Percentiles rank a stretch among this genome's conserved stretches.
Conservation (phyloP, 1,139 yeast species). For the Cylindricascospora bacillispora region DNA sequence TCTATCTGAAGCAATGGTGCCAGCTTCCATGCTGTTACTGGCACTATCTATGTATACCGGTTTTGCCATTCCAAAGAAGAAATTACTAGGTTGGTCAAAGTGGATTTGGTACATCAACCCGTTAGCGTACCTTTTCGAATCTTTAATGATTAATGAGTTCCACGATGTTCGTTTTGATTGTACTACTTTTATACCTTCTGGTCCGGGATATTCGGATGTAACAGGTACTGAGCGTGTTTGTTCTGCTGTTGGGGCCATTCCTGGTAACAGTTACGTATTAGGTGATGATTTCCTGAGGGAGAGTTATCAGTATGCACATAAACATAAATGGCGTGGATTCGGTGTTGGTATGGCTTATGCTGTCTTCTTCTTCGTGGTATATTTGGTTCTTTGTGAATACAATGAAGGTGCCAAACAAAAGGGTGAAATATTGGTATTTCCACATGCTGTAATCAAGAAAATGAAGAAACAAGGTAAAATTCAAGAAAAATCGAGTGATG, state of each 20-base stretch:
- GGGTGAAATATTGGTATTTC: slow-evolving; percentile 60
- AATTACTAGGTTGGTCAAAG: slow-evolving; percentile 54
- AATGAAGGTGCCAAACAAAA: slow-evolving; percentile 57
- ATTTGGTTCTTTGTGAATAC: slow-evolving; percentile 41
- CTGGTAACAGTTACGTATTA: slow-evolving; percentile 26
- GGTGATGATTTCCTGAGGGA: slow-evolving; percentile 29
- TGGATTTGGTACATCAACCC: slow-evolving; percentile 60
- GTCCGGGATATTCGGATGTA: slow-evolving; percentile 29
- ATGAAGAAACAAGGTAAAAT: slow-evolving; percentile 21
- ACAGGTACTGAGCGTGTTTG: slow-evolving; percentile 31
- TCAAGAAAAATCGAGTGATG: slow-evolving; percentile 10
- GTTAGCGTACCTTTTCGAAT: slow-evolving; percentile 46
- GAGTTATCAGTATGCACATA: slow-evolving; percentile 32
- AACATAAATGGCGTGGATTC: slow-evolving; percentile 60
- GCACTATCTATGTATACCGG: slow-evolving; percentile 51
- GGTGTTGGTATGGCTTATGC: slow-evolving; percentile 50
- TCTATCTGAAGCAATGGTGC: slow-evolving; percentile 48
- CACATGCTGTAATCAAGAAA: slow-evolving; percentile 29
- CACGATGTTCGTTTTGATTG: slow-evolving; percentile 34
- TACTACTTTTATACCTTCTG: slow-evolving; percentile 22
- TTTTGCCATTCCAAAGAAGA: slow-evolving; percentile 45
- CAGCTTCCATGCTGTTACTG: slow-evolving; percentile 42
- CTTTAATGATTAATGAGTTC: slow-evolving; percentile 49
- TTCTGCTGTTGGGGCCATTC: slow-evolving; percentile 30
- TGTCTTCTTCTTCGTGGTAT: slow-evolving; percentile 41